Evolutionary conservation across 352 stramenopile genomes (phyloP).

Genomic region (Salisapilia sapeloensis): DNA sequence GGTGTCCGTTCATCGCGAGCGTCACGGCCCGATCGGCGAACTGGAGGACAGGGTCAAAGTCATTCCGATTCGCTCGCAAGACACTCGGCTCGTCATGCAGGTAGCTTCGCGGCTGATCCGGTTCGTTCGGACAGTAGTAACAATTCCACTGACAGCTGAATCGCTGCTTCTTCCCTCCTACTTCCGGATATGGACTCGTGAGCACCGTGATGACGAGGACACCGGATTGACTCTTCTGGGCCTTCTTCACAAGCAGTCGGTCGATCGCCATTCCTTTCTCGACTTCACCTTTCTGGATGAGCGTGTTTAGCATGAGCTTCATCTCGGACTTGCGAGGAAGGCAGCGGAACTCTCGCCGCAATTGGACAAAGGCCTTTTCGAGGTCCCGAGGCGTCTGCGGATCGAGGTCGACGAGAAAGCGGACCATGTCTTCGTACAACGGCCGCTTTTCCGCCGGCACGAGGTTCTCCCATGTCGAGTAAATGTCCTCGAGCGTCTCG

Average conservation of each 20-base stretch:
- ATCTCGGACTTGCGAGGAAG: slow-evolving; percentile 85
- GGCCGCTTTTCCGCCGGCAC: slow-evolving; percentile 42
- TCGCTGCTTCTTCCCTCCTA: slow-evolving; percentile 56
- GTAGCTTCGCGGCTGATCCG: slow-evolving; percentile 83
- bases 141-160: slow-evolving; percentile 92
- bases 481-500: slow-evolving; percentile 78
- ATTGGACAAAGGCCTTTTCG: slow-evolving; percentile 69
- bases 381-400: slow-evolving; percentile 62
- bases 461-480: slow-evolving; percentile 69
- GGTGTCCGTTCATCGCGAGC: slow-evolving; percentile 84
- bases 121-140: slow-evolving; percentile 91
- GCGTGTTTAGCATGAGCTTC: slow-evolving; percentile 67
- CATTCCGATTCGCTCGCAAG: slow-evolving; percentile 81
- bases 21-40: slow-evolving; percentile 84
- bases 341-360: slow-evolving; percentile 79
- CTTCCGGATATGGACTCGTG: slow-evolving; percentile 79
- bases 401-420: slow-evolving; percentile 57
- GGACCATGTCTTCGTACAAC: slow-evolving; percentile 63
- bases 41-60: slow-evolving; percentile 85
- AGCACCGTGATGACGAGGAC: slow-evolving; percentile 87
- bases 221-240: slow-evolving; percentile 78
- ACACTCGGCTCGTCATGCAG: slow-evolving; percentile 88
- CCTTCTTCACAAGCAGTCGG: slow-evolving; percentile 79
- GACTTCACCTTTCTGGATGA: slow-evolving; percentile 45
- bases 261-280: slow-evolving; percentile 36